A percentile compares a stretch with the other conserved stretches of the same genome.
Evolutionary conservation across 2,329 filamentous ascomycete species (phyloP).

Genomic region (Trichoderma koningii): DNA sequence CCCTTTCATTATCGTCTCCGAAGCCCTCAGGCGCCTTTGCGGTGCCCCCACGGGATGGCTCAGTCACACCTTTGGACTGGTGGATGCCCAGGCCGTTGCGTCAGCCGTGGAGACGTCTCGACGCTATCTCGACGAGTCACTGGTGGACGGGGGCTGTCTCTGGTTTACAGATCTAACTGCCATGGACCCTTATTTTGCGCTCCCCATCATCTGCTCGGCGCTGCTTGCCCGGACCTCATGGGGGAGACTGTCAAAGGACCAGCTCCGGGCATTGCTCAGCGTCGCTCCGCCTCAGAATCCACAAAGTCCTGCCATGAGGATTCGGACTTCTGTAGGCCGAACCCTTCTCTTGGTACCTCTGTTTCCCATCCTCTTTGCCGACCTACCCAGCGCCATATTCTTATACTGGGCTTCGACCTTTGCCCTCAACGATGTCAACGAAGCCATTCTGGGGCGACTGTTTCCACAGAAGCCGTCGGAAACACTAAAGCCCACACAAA

Average conservation of each 20-base stretch:
- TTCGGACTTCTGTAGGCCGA: conserved; percentile 37
- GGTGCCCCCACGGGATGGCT: conserved; percentile 39
- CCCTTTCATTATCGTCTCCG: conserved; percentile 54
- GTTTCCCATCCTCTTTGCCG: conserved; percentile 40
- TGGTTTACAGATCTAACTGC: conserved; percentile 59
- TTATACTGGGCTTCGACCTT: conserved; percentile 46
- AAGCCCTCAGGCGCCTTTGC: conserved; percentile 52
- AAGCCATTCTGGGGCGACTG: conserved; percentile 35
- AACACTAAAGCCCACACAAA: conserved; percentile 28
- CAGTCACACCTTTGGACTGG: conserved; percentile 38
- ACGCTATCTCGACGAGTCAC: conserved; percentile 41
- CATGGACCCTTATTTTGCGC: conserved; percentile 53
- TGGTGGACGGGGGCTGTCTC: conserved; percentile 54
- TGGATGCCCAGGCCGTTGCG: conserved; percentile 30
- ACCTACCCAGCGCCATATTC: conserved; percentile 46
- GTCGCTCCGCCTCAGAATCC: conserved; percentile 28
- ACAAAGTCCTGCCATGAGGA: conserved; percentile 31
- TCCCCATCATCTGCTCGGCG: conserved; percentile 46
- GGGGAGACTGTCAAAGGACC: conserved; percentile 36
- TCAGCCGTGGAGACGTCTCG: conserved; percentile 34
- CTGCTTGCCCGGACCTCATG: conserved; percentile 38
- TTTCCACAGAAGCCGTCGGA: conserved; percentile 30
- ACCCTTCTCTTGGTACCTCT: conserved; percentile 40
- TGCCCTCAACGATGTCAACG: conserved; percentile 41
- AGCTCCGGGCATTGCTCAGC: conserved; percentile 36